Base-by-base conservation (phyloP, 495 filamentous ascomycete genomes). In the Baudoinia panamericana region DNA sequence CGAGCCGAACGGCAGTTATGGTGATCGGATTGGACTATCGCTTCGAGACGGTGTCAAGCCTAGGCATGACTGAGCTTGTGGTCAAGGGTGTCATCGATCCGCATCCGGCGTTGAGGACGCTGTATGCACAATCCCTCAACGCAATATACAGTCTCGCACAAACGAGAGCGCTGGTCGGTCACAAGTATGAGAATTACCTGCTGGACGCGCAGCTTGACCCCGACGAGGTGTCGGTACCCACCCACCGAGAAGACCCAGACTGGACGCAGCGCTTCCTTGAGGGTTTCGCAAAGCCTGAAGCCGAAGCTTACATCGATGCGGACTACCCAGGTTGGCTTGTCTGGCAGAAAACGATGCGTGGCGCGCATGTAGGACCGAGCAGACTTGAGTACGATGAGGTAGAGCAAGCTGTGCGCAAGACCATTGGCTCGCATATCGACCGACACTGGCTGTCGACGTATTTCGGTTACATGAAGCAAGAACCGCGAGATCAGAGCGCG, bases 311-410 rank as follows among this genome's bases (percentile, higher is more conserved):
- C 48, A 74, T 95, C 40, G 90, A 99, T 54, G 72, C 73, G 39
- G 88, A 94, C 54, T 81, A 93, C 59, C 84, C 87, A 8, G 90
- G 90, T 18, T 99, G 90, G 90, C 71, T 99, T n/a, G 84, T 90
- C 5, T 99, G 90, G 90, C 75, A 73, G 10, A 80, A 92, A 56
- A 72, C 68, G 8, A 84, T 96, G 69, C 75, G 73, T 18, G 88
- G 78, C 1, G 83, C 74, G 53, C 72, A 73, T 41, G 78, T 80
- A 6, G 75, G 78, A 28, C 71, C 82, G 11, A 68, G 67, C 22
- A 82, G 80, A 45, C 62, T 85, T 13, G 75, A 76, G 41, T 96
- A 84, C 55, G 90, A 99, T 52, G 79, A 84, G 13, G 61, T 81
- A 3, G 92, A 99, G 56, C 74, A 62, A 54, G 67, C 70, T 1